Base-by-base conservation (phyloP, 1,284 basidiomycete species). In the Testicularia cyperi region DNA sequence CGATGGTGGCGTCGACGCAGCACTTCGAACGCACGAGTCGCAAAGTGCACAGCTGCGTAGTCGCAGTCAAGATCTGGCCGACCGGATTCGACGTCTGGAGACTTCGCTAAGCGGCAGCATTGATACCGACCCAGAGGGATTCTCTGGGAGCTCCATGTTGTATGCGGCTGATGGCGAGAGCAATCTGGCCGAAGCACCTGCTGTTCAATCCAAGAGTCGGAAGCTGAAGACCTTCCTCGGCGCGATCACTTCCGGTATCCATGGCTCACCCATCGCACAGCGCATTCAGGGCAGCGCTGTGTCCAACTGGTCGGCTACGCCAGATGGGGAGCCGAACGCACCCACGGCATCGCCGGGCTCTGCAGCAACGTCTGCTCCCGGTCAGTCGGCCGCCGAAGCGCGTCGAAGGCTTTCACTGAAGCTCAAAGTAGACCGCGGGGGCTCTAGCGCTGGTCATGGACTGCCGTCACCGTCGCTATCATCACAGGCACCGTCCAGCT, bases 211-310 rank as follows among this genome's bases (percentile, higher is more conserved):
- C 2, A 52, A 53, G 26, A 42, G 44, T 21, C 56, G 49, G 27
- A 60, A 60, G 35, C 40, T 60, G 30, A 53, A 30, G 29, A 54
- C 41, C 2, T 60, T 60, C 38, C 48, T 60, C 12, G 56, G 49
- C 16, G 40, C 38, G n/a, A 42, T 60, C 23, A 30, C 42, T 4
- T 34, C 37, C 4, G 42, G 45, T n/a, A 60, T 53, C 31, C 41
- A 54, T 18, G 34, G 35, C 20, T 41, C 49, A 19, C 40, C 56
- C 18, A 34, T 39, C 33, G 15, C 16, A 9, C 30, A 8, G 16
- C 9, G 16, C 7, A 16, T 16, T 8, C 9, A 8, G 30, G n/a
- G n/a, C n/a, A n/a, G n/a, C n/a, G n/a, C n/a, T n/a, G n/a, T n/a
- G n/a, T n/a, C n/a, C n/a, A n/a, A n/a, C n/a, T n/a, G n/a, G n/a